phyloP scores from a whole-genome alignment of 306 rosid genomes.

The Gynostemma pentaphyllum region DNA sequence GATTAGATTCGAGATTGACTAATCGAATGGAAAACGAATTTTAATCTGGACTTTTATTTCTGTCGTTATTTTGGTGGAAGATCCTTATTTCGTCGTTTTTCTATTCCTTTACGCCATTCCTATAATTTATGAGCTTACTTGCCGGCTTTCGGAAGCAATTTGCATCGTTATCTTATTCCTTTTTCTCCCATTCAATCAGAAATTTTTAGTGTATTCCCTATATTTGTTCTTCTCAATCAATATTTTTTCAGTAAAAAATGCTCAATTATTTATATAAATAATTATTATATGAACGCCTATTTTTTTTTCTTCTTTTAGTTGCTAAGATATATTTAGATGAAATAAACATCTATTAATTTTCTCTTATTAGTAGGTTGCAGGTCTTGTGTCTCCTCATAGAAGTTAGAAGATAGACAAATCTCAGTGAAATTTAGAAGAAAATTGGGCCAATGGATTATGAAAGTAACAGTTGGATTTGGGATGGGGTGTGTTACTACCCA shows the following conservation, averaged over 20 bases:
- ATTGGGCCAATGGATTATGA: constrained; percentile 60
- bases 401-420: constrained; percentile 9
- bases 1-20: background rate
- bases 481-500: constrained; percentile 67
- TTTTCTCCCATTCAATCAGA: too few relatives aligned
- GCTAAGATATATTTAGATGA: background rate
- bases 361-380: constrained; percentile 11
- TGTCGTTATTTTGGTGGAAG: background rate
- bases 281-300: background rate
- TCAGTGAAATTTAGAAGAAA: background rate
- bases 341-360: background rate
- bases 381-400: constrained; percentile 62
- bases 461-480: constrained; percentile 80
- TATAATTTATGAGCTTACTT: background rate
- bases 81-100: background rate
- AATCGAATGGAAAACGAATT: background rate
- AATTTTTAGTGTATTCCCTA: background rate
- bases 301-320: background rate
- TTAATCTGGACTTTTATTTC: background rate
- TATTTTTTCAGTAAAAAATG: background rate
- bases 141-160: background rate
- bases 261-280: background rate
- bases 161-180: background rate
- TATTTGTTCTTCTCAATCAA: background rate
- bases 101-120: background rate